phyloP scores from a whole-genome alignment of 352 stramenopile genomes.

The Phytophthora agathidicida region DNA sequence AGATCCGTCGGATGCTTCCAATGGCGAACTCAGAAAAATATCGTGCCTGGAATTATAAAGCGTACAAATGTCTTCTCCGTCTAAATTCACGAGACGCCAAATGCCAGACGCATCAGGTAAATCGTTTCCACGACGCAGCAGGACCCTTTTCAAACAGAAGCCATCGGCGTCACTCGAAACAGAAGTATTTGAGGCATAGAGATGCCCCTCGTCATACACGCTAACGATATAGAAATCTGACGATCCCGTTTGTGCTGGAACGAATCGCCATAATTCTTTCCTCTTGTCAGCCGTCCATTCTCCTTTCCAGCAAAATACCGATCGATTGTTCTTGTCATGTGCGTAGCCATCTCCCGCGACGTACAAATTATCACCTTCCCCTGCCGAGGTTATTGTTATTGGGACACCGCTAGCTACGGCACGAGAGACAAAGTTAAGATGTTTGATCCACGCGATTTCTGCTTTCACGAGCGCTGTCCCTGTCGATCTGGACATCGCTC shows the following conservation, averaged over 20 bases:
- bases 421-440: background rate
- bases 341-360: background rate
- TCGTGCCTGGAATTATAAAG: conserved; percentile 7
- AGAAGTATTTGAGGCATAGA: background rate
- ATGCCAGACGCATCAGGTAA: background rate
- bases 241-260: conserved; percentile 3
- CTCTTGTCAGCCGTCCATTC: conserved; percentile 7
- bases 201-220: conserved; percentile 1
- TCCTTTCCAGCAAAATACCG: conserved; percentile 9
- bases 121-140: background rate
- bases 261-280: conserved; percentile 20
- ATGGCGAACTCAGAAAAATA: conserved; percentile 1
- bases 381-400: conserved; percentile 1
- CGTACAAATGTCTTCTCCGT: background rate
- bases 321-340: background rate
- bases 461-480: conserved; percentile 5
- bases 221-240: conserved; percentile 14
- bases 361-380: conserved; percentile 1
- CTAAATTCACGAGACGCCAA: conserved; percentile 8
- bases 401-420: conserved; percentile 5
- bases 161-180: background rate
- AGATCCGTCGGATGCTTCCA: background rate
- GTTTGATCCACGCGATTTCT: conserved; percentile 18
- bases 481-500: background rate
- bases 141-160: conserved; percentile 2